phyloP scores from a whole-genome alignment of 2,329 filamentous ascomycete species.

The Ophiocordyceps camponoti-leonardi region DNA sequence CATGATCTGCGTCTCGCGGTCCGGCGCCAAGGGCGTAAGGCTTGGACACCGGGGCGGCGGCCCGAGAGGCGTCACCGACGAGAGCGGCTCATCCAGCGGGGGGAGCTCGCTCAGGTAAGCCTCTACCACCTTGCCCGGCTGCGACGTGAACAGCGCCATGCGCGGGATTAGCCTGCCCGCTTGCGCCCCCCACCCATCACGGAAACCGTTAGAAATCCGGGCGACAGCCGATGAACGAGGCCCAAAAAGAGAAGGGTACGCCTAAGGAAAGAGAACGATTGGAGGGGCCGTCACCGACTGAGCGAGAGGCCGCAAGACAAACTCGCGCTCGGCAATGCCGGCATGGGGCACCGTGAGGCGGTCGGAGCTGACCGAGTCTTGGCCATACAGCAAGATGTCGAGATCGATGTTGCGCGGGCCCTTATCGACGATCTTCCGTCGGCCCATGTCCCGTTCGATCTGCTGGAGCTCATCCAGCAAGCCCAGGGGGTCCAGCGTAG shows the following conservation, averaged over 20 bases:
- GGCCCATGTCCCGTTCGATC: constrained; percentile 66
- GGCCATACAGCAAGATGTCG: constrained; percentile 73
- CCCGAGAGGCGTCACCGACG: constrained; percentile 40
- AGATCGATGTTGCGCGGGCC: constrained; percentile 89
- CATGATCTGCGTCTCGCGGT: constrained; percentile 65
- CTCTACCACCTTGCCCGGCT: constrained; percentile 42
- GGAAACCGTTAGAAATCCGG: not conserved
- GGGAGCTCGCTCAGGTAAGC: constrained; percentile 42
- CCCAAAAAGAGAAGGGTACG: not conserved
- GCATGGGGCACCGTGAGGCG: constrained; percentile 73
- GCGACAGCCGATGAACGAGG: not conserved
- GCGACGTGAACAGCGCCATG: constrained; percentile 30
- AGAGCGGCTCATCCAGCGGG: constrained; percentile 30
- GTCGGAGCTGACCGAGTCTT: constrained; percentile 45
- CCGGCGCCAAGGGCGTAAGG: constrained; percentile 39
- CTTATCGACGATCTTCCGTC: constrained; percentile 77
- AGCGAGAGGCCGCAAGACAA: constrained; percentile 74
- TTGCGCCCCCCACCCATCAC: no score
- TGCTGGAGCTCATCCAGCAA: constrained; percentile 68
- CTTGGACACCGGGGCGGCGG: constrained; percentile 22
- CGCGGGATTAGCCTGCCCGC: constrained; percentile 40
- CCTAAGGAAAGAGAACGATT: not conserved
- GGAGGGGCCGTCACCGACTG: constrained; percentile 35
- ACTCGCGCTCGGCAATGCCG: constrained; percentile 77
- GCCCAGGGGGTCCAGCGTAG: constrained; percentile 53